Evolutionary conservation across 208 protist species (phyloP).

Genomic region (Herpetomonas muscarum): DNA sequence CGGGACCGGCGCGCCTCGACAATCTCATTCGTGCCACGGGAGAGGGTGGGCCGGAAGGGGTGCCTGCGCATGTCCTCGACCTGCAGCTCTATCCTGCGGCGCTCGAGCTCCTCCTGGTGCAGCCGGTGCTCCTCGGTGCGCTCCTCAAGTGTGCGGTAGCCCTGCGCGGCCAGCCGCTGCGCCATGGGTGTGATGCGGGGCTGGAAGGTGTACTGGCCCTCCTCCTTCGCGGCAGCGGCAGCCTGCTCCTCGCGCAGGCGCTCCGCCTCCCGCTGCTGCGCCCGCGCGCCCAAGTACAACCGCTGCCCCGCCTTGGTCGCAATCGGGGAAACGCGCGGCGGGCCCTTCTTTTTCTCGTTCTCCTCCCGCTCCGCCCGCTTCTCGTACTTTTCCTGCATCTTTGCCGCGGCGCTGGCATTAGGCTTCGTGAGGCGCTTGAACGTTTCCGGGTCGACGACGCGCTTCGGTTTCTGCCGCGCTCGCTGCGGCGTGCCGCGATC

Average conservation of each 20-base stretch:
- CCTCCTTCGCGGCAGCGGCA: slow-evolving; percentile 11
- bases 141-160: slow-evolving; percentile 29
- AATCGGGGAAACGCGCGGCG: slow-evolving; percentile 20
- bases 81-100: slow-evolving; percentile 28
- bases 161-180: slow-evolving; percentile 15
- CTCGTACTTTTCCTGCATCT: slow-evolving; percentile 53
- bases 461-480: slow-evolving; percentile 24
- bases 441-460: neutral
- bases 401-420: slow-evolving; percentile 19
- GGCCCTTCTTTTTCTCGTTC: slow-evolving; percentile 1
- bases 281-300: slow-evolving; percentile 38
- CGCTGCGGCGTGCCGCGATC: neutral
- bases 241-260: slow-evolving; percentile 17
- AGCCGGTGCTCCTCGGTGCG: slow-evolving; percentile 20
- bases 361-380: slow-evolving; percentile 34
- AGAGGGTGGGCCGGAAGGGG: slow-evolving; percentile 60
- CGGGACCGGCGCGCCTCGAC: slow-evolving; percentile 14
- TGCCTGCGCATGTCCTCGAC: slow-evolving; percentile 26
- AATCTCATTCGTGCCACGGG: slow-evolving; percentile 31
- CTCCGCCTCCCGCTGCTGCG: slow-evolving; percentile 12
- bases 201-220: slow-evolving; percentile 48
- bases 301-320: slow-evolving; percentile 47
- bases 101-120: slow-evolving; percentile 23
- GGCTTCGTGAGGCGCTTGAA: neutral
- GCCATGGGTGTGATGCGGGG: slow-evolving; percentile 57